Percentiles rank a stretch among this genome's conserved stretches.
phyloP scores from a whole-genome alignment of 2,329 filamentous ascomycete genomes.

The Tolypocladium ovalisporum region DNA sequence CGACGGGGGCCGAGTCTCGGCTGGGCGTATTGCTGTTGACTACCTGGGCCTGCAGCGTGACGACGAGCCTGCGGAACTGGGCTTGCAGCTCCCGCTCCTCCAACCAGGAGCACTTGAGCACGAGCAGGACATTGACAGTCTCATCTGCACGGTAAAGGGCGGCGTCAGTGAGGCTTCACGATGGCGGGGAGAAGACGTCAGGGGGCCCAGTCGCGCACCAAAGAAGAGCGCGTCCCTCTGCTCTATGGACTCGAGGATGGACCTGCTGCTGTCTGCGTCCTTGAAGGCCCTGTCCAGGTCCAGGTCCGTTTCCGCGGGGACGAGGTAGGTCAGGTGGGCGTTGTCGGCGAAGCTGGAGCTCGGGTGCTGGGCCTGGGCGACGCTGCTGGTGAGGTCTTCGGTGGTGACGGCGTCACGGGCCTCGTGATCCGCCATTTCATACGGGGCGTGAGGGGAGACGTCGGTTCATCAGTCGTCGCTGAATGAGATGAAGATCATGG shows the following conservation, averaged over 20 bases:
- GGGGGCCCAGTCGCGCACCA: constrained; percentile 44
- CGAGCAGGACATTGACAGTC: constrained; percentile 55
- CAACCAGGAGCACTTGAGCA: constrained; percentile 53
- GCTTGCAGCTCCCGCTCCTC: constrained; percentile 45
- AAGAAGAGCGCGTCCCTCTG: constrained; percentile 60
- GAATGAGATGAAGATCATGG: neutral
- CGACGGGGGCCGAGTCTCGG: constrained; percentile 33
- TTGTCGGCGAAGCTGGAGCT: constrained; percentile 38
- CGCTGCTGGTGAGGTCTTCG: constrained; percentile 10
- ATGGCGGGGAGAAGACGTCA: neutral
- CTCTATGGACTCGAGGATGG: constrained; percentile 45
- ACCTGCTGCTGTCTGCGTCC: constrained; percentile 29
- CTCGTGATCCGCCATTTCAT: constrained; percentile 10
- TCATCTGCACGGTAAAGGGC: constrained; percentile 47
- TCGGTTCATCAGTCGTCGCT: neutral
- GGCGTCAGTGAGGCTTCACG: constrained; percentile 12
- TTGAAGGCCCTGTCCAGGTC: constrained; percentile 41
- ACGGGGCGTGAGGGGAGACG: neutral
- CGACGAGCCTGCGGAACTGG: constrained; percentile 50
- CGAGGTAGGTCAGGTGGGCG: constrained; percentile 48
- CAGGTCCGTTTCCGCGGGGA: constrained; percentile 46
- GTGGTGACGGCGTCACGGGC: constrained; percentile 9
- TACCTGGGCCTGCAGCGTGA: constrained; percentile 57
- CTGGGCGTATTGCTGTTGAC: constrained; percentile 43
- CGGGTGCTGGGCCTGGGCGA: constrained; percentile 12